phyloP scores from a whole-genome alignment of 495 filamentous ascomycete genomes.

The Chaetomium fimeti region DNA sequence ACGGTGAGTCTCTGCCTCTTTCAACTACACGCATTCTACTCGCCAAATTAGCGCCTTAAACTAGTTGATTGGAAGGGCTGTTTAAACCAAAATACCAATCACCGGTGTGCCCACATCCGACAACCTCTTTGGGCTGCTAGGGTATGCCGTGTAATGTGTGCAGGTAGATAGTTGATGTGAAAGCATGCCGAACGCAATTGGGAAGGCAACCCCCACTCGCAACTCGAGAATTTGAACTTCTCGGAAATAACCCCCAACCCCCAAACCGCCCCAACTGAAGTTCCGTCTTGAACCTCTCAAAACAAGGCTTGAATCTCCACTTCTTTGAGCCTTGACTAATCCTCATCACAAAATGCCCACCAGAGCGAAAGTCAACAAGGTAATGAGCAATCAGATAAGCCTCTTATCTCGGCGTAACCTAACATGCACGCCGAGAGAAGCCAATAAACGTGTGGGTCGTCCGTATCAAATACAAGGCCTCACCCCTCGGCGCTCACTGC shows the following conservation, averaged over 20 bases:
- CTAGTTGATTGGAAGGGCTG: no score
- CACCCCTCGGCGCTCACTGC: background rate
- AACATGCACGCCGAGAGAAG: conserved; percentile 11
- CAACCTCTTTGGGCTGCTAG: no score
- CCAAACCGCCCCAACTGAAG: background rate
- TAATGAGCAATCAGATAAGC: conserved; percentile 8
- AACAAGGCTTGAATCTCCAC: conserved; percentile 24
- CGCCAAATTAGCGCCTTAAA: no score
- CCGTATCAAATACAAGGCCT: no score
- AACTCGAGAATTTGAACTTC: background rate
- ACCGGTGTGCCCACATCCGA: no score
- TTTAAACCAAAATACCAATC: no score
- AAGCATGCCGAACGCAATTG: background rate
- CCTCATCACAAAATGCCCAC: conserved; percentile 10
- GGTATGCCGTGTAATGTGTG: background rate
- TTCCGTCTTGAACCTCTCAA: background rate
- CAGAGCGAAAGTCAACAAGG: background rate
- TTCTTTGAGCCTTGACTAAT: conserved; percentile 23
- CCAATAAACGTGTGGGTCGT: background rate
- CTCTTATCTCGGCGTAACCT: conserved; percentile 17
- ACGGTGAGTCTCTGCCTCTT: no score
- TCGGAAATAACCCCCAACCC: background rate
- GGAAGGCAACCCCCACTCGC: background rate
- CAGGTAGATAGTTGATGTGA: background rate
- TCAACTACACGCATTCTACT: no score